Conservation (phyloP, 1,139 yeast genomes). For the Hanseniaspora sp. region DNA sequence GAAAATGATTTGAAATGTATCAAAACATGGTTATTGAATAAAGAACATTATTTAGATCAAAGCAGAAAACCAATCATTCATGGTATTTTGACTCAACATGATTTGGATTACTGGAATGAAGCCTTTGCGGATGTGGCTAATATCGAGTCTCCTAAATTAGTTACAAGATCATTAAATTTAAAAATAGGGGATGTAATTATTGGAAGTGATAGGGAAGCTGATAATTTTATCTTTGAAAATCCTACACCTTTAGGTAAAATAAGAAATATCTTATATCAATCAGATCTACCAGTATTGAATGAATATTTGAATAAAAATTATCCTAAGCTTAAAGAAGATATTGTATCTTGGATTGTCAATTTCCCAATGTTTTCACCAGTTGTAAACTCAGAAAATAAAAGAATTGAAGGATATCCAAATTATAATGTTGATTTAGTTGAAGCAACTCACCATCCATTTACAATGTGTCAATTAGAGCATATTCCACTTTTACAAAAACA, state of each 20-base stretch:
- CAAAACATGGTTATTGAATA: conserved; percentile 32
- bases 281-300: conserved; percentile 29
- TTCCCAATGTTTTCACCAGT: conserved; percentile 83
- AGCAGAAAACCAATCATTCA: conserved; percentile 48
- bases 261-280: conserved; percentile 58
- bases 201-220: conserved; percentile 53
- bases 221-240: conserved; percentile 57
- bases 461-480: conserved; percentile 53
- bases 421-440: conserved; percentile 39
- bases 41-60: conserved; percentile 37
- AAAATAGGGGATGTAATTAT: conserved; percentile 65
- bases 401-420: conserved; percentile 39
- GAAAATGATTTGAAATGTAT: conserved; percentile 33
- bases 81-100: conserved; percentile 36
- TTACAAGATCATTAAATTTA: conserved; percentile 35
- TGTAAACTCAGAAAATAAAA: conserved; percentile 29
- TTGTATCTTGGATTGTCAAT: conserved; percentile 76
- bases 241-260: conserved; percentile 90
- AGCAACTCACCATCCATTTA: conserved; percentile 93
- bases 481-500: conserved; percentile 1
- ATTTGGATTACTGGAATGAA: conserved; percentile 37
- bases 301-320: conserved; percentile 14
- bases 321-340: conserved; percentile 30
- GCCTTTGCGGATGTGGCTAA: conserved; percentile 30
- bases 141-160: conserved; percentile 28